Evolutionary conservation across 2,329 filamentous ascomycete genomes (phyloP).

Genomic region (Clarireedia hainanense): DNA sequence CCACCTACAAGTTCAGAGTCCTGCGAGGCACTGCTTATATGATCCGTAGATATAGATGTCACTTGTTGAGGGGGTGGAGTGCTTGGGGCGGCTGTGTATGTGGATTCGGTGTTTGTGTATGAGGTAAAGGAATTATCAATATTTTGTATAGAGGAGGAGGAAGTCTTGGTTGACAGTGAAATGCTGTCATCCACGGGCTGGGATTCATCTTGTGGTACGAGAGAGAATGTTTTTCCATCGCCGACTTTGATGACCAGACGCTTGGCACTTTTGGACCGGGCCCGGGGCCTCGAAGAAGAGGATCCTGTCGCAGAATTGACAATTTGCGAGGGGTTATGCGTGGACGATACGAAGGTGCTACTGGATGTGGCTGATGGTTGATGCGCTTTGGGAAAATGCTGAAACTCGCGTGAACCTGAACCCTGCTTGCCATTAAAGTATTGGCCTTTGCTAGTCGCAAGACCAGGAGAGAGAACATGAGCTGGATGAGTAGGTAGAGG

Average conservation of each 20-base stretch:
- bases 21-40: constrained; percentile 27
- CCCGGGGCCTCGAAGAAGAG: constrained; percentile 20
- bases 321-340: constrained; percentile 20
- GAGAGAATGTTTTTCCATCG: constrained; percentile 28
- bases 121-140: constrained; percentile 23
- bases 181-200: constrained; percentile 15
- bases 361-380: constrained; percentile 12
- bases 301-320: constrained; percentile 22
- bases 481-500: constrained; percentile 28
- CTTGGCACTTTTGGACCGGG: constrained; percentile 20
- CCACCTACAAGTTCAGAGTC: constrained; percentile 30
- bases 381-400: constrained; percentile 18
- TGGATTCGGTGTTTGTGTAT: constrained; percentile 20
- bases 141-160: constrained; percentile 22
- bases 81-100: constrained; percentile 15
- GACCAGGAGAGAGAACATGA: constrained; percentile 23
- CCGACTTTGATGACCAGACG: constrained; percentile 22
- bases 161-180: constrained; percentile 17
- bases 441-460: constrained; percentile 12
- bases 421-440: constrained; percentile 10
- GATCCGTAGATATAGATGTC: constrained; percentile 24
- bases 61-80: constrained; percentile 22
- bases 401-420: constrained; percentile 24
- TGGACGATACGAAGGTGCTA: constrained; percentile 20
- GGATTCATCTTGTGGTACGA: constrained; percentile 21